Percentiles rank a stretch among this genome's conserved stretches.
Conservation (phyloP, 768 basidiomycete genomes). For the Naematelia aurantialba region DNA sequence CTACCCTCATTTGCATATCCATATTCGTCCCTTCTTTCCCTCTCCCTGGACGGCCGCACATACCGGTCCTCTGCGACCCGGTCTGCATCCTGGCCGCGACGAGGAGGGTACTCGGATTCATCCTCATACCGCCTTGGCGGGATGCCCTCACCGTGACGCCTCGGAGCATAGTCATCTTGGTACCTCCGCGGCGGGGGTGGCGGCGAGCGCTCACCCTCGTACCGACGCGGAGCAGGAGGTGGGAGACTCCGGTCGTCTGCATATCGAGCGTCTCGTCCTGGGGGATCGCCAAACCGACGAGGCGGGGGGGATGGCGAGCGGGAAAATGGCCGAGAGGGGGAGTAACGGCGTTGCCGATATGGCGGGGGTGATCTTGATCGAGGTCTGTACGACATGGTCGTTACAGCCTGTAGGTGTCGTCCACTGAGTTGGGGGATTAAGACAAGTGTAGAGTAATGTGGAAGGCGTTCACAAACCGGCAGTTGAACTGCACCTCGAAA, state of each 20-base stretch:
- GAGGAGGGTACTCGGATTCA: constrained; percentile 10
- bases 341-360: constrained; percentile 33
- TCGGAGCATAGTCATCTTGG: constrained; percentile 25
- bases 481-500: too few relatives aligned
- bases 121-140: constrained; percentile 32
- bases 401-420: not conserved
- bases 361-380: constrained; percentile 24
- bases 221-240: constrained; percentile 10
- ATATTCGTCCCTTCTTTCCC: not conserved
- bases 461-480: too few relatives aligned
- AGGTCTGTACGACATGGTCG: constrained; percentile 31
- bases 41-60: not conserved
- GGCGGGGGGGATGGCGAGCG: constrained; percentile 16
- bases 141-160: constrained; percentile 25
- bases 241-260: not conserved
- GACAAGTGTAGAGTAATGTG: too few relatives aligned
- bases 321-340: constrained; percentile 34
- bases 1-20: not conserved
- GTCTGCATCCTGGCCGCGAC: constrained; percentile 12
- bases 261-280: not conserved
- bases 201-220: constrained; percentile 15
- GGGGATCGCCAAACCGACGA: constrained; percentile 12
- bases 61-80: constrained; percentile 1
- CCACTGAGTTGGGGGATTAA: not conserved
- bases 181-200: constrained; percentile 26